Evolutionary conservation across 331 rosid species (phyloP), one percentile per base, ranked within the genome.

Genomic region (Dryas integrifolia): DNA sequence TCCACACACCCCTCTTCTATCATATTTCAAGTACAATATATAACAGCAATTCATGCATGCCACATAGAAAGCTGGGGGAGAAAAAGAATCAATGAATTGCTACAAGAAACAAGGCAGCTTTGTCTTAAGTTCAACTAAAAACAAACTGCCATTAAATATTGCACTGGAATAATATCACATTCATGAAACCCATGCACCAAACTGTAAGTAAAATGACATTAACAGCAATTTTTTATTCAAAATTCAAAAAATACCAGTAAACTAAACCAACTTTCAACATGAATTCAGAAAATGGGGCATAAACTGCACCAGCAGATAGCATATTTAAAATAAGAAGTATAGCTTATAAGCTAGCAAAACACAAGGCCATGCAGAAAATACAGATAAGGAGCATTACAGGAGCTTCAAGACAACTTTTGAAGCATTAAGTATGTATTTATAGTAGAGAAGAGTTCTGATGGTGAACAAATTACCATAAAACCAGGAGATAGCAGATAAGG

Each of bases 401-500:
- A 35, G 60, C 21, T 24, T 4, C 15, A 30, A 4, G 50, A 6
- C 70, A 43, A 38, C 38, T 70, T 53, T 14, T 21, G 21, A 26
- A 70, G 50, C 40, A 47, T 62, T 66, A 73, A 52, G 61, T 43
- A 38, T 46, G 76, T 7, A 45, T 62, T 46, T 52, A 16, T n/a
- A 43, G 65, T 75, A 53, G 60, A 72, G 79, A 77, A 61, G 48
- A 62, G 50, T 30, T 65, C 14, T 3, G 57, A 7, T 50, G 75
- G 64, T 15, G 68, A 80, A 79, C 43, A 77, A 79, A 81, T 48
- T 94, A 94, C 97, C 63, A 84, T 24, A 82, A 94, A 94, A 67
- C 98, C 98, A 72, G 96, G 96, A 4, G 96, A 85, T 66, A 89
- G 71, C 68, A 94, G 84, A 76, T 82, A 65, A 70, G 92, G 96